Percentiles rank a stretch among this genome's conserved stretches.
These are phyloP conservation scores for Lachnellula subtilissima DNA, from an alignment of 2,329 filamentous ascomycete genomes.

Conservation along the genomic window DNA sequence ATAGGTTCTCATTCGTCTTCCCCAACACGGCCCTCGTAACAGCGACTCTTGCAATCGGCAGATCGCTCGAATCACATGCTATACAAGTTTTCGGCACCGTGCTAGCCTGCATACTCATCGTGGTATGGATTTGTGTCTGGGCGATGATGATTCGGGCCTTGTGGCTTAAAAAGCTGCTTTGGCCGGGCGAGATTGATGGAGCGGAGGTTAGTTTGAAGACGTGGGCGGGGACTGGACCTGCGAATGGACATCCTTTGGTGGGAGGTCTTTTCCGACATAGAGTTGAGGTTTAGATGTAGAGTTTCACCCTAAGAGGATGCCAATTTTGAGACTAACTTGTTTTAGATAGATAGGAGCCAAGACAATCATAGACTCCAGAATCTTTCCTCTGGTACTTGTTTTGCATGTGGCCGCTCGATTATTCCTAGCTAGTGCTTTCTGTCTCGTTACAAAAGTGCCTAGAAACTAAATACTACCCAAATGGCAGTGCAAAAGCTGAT, in stretches of 20 bases:
- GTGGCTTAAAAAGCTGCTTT: constrained; percentile 61
- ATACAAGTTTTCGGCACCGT: constrained; percentile 64
- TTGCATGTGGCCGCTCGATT: too few relatives aligned
- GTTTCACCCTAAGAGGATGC: too few relatives aligned
- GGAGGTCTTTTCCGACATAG: too few relatives aligned
- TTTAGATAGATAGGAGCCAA: too few relatives aligned
- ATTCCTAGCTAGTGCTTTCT: too few relatives aligned
- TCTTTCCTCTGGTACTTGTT: too few relatives aligned
- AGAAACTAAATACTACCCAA: too few relatives aligned
- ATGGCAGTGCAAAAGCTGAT: too few relatives aligned
- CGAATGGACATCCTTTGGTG: not conserved
- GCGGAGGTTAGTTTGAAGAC: constrained; percentile 7
- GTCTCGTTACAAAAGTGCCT: too few relatives aligned
- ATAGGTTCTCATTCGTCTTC: constrained; percentile 61
- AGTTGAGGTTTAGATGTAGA: too few relatives aligned
- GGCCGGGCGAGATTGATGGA: constrained; percentile 49
- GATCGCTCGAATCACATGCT: constrained; percentile 52
- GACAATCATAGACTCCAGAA: too few relatives aligned
- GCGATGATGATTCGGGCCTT: constrained; percentile 67
- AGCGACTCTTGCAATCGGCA: constrained; percentile 67
- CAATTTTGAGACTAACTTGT: too few relatives aligned
- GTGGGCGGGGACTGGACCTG: constrained; percentile 3
- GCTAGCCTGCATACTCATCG: constrained; percentile 59
- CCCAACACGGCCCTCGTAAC: constrained; percentile 46
- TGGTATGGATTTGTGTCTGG: constrained; percentile 66